Base-by-base conservation (phyloP, 2,329 filamentous ascomycete species). In the Fusarium sp. region DNA sequence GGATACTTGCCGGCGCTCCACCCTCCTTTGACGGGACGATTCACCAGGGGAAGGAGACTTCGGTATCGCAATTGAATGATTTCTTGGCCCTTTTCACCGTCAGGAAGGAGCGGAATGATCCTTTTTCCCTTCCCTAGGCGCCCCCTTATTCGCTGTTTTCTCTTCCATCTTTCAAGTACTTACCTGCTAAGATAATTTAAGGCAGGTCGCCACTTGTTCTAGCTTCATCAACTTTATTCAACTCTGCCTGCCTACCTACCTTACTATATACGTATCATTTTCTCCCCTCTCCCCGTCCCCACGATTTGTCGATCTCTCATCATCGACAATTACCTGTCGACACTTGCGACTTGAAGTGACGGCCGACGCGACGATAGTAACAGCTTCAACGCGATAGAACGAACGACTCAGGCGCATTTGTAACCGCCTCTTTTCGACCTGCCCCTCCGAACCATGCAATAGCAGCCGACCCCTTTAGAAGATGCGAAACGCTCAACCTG, bases 401-500 rank as follows among this genome's bases (percentile, higher is more conserved):
- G 11, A 34, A 31, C 45, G 19, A 48, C 38, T 7, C 47, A 25
- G n/a, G 49, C 62, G 49, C 38, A 49, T 49, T 19, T 38, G n/a
- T 44, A 28, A 13, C 25, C 19, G 28, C 28, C 36, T 29, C 39
- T 43, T 9, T 49, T 41, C 32, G 13, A 36, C 32, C 44, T 39
- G 31, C 42, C 39, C 51, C 42, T 47, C 58, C 49, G 41, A 59
- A 60, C 53, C 57, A 72, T 72, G 70, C 70, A 67, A 71, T 70
- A 71, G 68, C 52, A 52, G 39, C 61, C 57, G 45, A 58, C 57
- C 52, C 57, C 45, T 53, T 41, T 63, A 44, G 61, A 72, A 72
- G 63, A 72, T 72, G 70, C 70, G 63, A 72, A 71, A 64, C 61
- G 61, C 51, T 58, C 69, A 34, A 50, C 47, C 53, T 44, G 50